Base-by-base conservation (phyloP, 1,284 basidiomycete genomes). In the Malassezia caprae region DNA sequence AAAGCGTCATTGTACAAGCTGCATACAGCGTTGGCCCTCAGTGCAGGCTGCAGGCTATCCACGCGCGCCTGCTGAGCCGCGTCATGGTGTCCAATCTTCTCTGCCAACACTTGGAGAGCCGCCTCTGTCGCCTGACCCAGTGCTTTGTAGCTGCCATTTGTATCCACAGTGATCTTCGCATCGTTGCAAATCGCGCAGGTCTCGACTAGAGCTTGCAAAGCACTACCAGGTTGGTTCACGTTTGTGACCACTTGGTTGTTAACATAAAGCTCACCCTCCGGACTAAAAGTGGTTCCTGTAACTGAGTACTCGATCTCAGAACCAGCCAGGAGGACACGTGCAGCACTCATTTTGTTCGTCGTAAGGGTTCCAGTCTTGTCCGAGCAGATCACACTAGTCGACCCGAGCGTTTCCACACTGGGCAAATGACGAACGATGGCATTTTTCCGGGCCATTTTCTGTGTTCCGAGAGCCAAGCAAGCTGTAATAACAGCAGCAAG, bases 111-210 rank as follows among this genome's bases (percentile, higher is more conserved):
- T 46, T 69, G 68, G 40, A 74, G 61, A 8, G 70, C 70, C 3
- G 70, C 70, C 56, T 74, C 93, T 2, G 94, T 99, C 8, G 94
- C 93, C 77, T 98, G 91, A 21, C 93, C 93, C 39, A 99, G 82
- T 66, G 88, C 90, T 52, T 79, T 76, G 76, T 94, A 96, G 1
- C 78, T 69, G 41, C 81, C 80, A 74, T 87, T 89, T 41, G 91
- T 87, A 43, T 68, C 62, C 39, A 68, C 47, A 11, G 59, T 44
- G 34, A 74, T 60, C 37, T 62, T 58, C 7, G 68, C 60, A 44
- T 74, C 72, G 59, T 73, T 74, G 64, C 72, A 74, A 46, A 74
- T 53, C 24, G 72, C 64, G 32, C 62, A 67, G 12, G 70, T 60
- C 44, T 72, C 62, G 23, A 64, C 72, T 10, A 74, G 62, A 10